phyloP scores from a whole-genome alignment of 768 basidiomycete species.

The Auriscalpium orientale region DNA sequence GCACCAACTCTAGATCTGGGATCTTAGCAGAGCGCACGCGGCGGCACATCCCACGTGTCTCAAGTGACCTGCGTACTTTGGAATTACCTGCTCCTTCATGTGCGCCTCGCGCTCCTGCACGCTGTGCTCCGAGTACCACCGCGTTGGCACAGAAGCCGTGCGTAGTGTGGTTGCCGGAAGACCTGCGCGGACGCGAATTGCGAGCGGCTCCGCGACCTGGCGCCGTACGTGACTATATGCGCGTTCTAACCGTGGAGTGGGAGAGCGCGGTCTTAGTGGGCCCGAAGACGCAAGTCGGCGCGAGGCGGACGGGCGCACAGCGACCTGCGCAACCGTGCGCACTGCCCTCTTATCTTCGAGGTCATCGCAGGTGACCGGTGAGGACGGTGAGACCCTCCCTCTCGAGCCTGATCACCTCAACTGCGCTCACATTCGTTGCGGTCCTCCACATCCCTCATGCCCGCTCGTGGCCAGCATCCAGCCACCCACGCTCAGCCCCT shows the following conservation, averaged over 20 bases:
- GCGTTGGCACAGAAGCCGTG: conserved; percentile 77
- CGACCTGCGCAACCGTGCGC: conserved; percentile 44
- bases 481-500: conserved; percentile 47
- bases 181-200: conserved; percentile 75
- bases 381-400: conserved; percentile 42
- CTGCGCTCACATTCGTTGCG: conserved; percentile 40
- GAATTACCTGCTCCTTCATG: conserved; percentile 45
- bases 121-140: conserved; percentile 53
- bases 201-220: conserved; percentile 83
- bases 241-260: not conserved
- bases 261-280: conserved; percentile 16
- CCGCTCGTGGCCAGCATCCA: conserved; percentile 67
- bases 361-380: conserved; percentile 69
- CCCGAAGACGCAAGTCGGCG: conserved; percentile 59
- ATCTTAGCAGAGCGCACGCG: conserved; percentile 35
- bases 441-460: conserved; percentile 76
- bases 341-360: conserved; percentile 45
- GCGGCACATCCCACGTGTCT: conserved; percentile 3
- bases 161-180: conserved; percentile 71
- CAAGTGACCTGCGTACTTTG: conserved; percentile 47
- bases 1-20: conserved; percentile 53
- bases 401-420: conserved; percentile 58
- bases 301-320: conserved; percentile 36
- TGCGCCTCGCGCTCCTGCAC: conserved; percentile 41
- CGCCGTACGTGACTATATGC: conserved; percentile 82